phyloP scores from a whole-genome alignment of 1,284 basidiomycete genomes.

The Moniliella sp. region DNA sequence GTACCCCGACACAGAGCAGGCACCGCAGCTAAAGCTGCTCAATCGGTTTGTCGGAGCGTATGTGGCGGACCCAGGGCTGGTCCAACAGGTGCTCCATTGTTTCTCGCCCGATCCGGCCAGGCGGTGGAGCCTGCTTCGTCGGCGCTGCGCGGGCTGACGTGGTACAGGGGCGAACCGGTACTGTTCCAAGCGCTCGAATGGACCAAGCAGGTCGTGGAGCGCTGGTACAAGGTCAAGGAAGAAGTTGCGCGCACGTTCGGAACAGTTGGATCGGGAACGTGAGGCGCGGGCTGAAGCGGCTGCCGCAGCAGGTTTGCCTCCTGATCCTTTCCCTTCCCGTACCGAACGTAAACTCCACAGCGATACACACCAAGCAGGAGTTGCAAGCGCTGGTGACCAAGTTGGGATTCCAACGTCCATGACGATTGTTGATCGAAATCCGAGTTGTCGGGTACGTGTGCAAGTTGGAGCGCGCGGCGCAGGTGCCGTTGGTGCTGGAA shows the following conservation, averaged over 20 bases:
- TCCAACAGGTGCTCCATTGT: constrained; percentile 19
- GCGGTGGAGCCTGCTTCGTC: too few species aligned
- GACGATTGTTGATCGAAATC: constrained; percentile 29
- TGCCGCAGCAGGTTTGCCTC: too few species aligned
- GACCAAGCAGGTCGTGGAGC: constrained; percentile 17
- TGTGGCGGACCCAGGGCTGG: constrained; percentile 19
- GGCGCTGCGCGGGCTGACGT: constrained; percentile 12
- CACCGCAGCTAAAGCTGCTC: constrained; percentile 25
- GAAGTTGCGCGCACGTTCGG: not conserved
- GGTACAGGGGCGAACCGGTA: constrained; percentile 17
- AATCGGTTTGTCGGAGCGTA: constrained; percentile 20
- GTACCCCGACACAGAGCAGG: constrained; percentile 4
- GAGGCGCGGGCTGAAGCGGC: too few species aligned
- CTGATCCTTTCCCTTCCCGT: too few species aligned
- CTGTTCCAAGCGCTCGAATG: constrained; percentile 32
- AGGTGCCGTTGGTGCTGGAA: constrained; percentile 14
- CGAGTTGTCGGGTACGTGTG: constrained; percentile 29
- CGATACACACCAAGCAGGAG: too few species aligned
- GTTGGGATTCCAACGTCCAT: constrained; percentile 11
- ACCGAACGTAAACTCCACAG: too few species aligned
- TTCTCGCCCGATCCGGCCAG: constrained; percentile 16
- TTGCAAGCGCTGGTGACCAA: not conserved
- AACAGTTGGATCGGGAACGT: not conserved
- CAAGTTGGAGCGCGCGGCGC: constrained; percentile 11
- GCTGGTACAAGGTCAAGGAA: constrained; percentile 13